Conservation (phyloP, 2,329 filamentous ascomycete genomes). For the Stylonectria norvegica region DNA sequence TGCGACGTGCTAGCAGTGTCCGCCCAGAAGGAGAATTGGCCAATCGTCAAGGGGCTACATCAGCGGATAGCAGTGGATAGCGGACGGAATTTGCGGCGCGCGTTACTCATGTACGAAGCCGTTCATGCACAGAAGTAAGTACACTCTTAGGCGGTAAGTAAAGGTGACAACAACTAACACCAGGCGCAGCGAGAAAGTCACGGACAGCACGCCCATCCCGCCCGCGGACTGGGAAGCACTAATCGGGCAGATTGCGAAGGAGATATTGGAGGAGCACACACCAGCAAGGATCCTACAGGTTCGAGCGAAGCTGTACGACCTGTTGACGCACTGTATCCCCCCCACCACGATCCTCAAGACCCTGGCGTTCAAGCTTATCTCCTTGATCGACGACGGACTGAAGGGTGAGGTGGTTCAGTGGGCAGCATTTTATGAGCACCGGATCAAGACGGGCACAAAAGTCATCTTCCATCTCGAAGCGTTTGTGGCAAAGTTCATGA, state of each 20-base stretch:
- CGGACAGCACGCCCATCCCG: slow-evolving; percentile 82
- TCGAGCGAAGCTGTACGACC: slow-evolving; percentile 90
- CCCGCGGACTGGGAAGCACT: slow-evolving; percentile 97
- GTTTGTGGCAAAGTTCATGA: slow-evolving; percentile 98
- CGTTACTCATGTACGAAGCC: slow-evolving; percentile 93
- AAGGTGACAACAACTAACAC: slow-evolving; percentile 28
- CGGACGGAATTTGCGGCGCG: slow-evolving; percentile 83
- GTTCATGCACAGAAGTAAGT: slow-evolving; percentile 94
- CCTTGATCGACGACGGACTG: slow-evolving; percentile 79
- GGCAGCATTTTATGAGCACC: slow-evolving; percentile 96
- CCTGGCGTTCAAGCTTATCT: slow-evolving; percentile 87
- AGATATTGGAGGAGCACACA: slow-evolving; percentile 92
- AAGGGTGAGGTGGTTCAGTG: slow-evolving; percentile 93
- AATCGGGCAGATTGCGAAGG: slow-evolving; percentile 82
- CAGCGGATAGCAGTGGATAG: slow-evolving; percentile 85
- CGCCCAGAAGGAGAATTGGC: slow-evolving; percentile 79
- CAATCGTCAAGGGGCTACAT: slow-evolving; percentile 71
- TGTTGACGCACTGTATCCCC: slow-evolving; percentile 95
- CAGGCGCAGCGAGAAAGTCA: slow-evolving; percentile 73
- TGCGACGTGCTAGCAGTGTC: slow-evolving; percentile 67
- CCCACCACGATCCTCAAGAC: slow-evolving; percentile 92
- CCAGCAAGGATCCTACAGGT: slow-evolving; percentile 84
- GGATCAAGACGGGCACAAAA: slow-evolving; percentile 87
- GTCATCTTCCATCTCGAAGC: slow-evolving; percentile 98
- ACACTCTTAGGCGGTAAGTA: background rate